Conservation (phyloP, 768 basidiomycete species). For the Amanita exitialis region DNA sequence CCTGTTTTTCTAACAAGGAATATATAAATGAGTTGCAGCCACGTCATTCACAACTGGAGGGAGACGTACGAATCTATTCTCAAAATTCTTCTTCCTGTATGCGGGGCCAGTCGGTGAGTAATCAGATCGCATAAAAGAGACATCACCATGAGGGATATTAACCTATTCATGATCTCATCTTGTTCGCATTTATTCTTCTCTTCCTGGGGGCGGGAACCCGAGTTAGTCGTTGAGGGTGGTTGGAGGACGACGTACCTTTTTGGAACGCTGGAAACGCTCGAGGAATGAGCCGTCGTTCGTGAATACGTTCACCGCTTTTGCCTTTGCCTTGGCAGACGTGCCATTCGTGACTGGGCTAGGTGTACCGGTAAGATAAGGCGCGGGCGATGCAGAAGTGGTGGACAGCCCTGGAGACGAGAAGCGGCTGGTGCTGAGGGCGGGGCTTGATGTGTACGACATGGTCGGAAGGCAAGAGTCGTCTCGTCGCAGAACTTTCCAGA, state of each 20-base stretch:
- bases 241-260: conserved; percentile 29
- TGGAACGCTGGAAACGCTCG: conserved; percentile 48
- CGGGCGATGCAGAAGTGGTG: not conserved
- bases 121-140: not conserved
- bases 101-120: conserved; percentile 4
- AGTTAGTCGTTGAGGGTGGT: not conserved
- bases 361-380: not conserved
- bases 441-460: not conserved
- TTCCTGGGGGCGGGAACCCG: conserved; percentile 25
- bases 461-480: not conserved
- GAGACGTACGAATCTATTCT: conserved; percentile 47
- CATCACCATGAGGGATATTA: conserved; percentile 9
- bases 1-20: conserved; percentile 35
- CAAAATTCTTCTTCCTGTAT: conserved; percentile 49
- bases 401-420: not conserved
- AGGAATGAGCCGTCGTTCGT: conserved; percentile 64
- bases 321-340: conserved; percentile 25
- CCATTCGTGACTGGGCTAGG: not conserved
- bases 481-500: too few species aligned
- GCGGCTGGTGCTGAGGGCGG: not conserved
- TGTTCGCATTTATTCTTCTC: conserved; percentile 49
- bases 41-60: not conserved
- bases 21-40: not conserved
- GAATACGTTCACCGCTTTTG: conserved; percentile 43
- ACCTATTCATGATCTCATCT: conserved; percentile 43